Percentiles rank a stretch among this genome's conserved stretches.
These are phyloP conservation scores for Sarocladiaceae sp. DNA, from an alignment of 2,329 filamentous ascomycete genomes.

Conservation along the genomic window DNA sequence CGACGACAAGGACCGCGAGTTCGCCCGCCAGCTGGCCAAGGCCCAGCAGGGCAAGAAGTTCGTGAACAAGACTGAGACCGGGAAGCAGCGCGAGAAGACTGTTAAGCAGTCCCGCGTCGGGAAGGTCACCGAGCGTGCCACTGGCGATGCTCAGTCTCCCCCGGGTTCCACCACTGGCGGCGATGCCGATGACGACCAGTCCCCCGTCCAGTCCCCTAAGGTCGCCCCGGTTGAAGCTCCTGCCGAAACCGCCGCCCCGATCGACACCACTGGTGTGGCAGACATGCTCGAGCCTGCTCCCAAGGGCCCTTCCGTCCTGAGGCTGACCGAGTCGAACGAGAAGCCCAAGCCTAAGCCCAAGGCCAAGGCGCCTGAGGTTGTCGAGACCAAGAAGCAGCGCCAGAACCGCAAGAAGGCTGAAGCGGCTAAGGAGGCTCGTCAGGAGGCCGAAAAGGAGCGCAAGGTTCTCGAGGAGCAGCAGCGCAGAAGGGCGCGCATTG, in stretches of 20 bases:
- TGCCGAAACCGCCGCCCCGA: too few species aligned
- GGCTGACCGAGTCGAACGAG: constrained; percentile 63
- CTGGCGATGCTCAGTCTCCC: constrained; percentile 42
- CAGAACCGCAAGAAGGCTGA: constrained; percentile 89
- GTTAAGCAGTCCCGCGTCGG: constrained; percentile 63
- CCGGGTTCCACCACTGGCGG: constrained; percentile 65
- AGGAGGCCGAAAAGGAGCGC: constrained; percentile 73
- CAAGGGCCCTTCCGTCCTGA: constrained; percentile 66
- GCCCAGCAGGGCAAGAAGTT: constrained; percentile 64
- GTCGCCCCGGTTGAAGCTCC: constrained; percentile 42
- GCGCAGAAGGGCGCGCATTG: constrained; percentile 71
- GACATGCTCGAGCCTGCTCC: constrained; percentile 82
- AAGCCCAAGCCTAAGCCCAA: constrained; percentile 54
- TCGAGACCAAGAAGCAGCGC: constrained; percentile 89
- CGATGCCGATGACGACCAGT: constrained; percentile 77
- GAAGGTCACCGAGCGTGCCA: constrained; percentile 37
- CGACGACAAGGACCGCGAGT: constrained; percentile 54
- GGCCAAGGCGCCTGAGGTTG: constrained; percentile 57
- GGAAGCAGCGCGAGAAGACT: constrained; percentile 61
- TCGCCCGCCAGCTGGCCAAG: constrained; percentile 66
- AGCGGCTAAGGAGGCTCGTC: constrained; percentile 65
- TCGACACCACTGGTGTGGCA: constrained; percentile 65
- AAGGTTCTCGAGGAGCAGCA: constrained; percentile 75
- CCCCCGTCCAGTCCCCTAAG: constrained; percentile 61
- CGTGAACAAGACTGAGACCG: constrained; percentile 43